Evolutionary conservation across 495 filamentous ascomycete genomes (phyloP), one percentile per base, ranked within the genome.

Genomic region (Cercophora scortea): DNA sequence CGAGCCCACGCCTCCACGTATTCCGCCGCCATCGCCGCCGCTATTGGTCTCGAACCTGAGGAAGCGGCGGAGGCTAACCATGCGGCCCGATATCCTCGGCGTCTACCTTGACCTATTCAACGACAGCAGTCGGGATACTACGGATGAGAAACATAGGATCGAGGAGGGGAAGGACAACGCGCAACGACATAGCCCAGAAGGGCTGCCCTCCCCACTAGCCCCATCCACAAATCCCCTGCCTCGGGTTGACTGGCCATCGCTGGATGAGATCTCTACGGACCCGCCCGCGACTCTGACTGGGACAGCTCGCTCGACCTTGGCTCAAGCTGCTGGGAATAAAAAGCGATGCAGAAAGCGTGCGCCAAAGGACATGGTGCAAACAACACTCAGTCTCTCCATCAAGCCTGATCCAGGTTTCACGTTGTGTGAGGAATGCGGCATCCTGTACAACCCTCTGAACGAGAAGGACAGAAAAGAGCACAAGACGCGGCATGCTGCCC

Each of bases 361-460:
- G 1, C 57, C 64, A 44, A 56, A 61, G 43, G 58, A 67, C 1
- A 59, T 66, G 49, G 61, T 71, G 8, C 74, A 77, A 49, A 76
- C 68, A 0, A 76, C 72, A 0, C 48, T 77, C 46, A 74, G 64
- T 41, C 62, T 77, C 6, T 58, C 67, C 0, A 56, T 67, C 6
- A 58, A 59, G 6, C 57, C 62, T 9, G 66, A 66, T 1, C 59
- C 69, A 1, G 66, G 63, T 0, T 76, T 76, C 45, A 67, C 63
- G 0, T 62, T 75, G 40, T 76, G 74, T 49, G 71, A 67, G 36
- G 65, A 69, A 25, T 77, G 74, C 53, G 61, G 68, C 8, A 68
- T 75, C 42, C 48, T 77, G 15, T 77, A 75, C 52, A 77, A 77
- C 39, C 71, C 69, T 2, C 57, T 74, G 39, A 70, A 76, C 48